phyloP scores from a whole-genome alignment of 164 flowering plant genomes.

The Annona cherimola region DNA sequence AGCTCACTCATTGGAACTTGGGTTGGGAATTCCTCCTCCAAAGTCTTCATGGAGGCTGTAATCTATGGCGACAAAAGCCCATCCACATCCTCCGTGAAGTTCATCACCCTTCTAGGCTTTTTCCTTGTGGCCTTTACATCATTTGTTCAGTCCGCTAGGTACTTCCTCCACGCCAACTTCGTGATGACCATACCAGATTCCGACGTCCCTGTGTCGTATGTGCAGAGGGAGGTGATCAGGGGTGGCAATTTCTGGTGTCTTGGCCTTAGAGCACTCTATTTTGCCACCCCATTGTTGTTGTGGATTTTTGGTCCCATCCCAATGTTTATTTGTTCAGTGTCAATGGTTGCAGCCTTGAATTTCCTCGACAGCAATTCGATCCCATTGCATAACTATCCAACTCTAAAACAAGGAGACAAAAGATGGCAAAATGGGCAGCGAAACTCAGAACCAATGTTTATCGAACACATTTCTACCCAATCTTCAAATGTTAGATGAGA shows the following conservation, averaged over 20 bases:
- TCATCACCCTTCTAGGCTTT: conserved; percentile 41
- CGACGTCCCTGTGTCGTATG: conserved; percentile 38
- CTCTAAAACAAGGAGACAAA: neutral
- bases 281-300: conserved; percentile 37
- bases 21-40: conserved; percentile 41
- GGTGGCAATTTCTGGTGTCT: conserved; percentile 50
- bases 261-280: conserved; percentile 55
- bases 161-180: conserved; percentile 51
- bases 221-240: conserved; percentile 38
- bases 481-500: neutral
- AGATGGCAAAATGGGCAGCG: neutral
- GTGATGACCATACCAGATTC: conserved; percentile 55
- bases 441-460: neutral
- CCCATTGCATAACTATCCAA: conserved; percentile 26
- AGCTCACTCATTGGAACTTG: conserved; percentile 68
- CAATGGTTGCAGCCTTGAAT: conserved; percentile 29
- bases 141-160: conserved; percentile 49
- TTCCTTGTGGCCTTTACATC: conserved; percentile 57
- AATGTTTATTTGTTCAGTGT: conserved; percentile 38
- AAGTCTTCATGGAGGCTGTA: conserved; percentile 25
- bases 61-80: conserved; percentile 51
- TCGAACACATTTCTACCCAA: neutral
- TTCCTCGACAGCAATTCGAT: conserved; percentile 37
- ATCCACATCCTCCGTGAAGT: conserved; percentile 41
- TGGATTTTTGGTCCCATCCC: conserved; percentile 69